These are phyloP conservation scores for Ophiostoma angusticollis DNA, from an alignment of 2,329 filamentous ascomycete species.

Conservation along the genomic window DNA sequence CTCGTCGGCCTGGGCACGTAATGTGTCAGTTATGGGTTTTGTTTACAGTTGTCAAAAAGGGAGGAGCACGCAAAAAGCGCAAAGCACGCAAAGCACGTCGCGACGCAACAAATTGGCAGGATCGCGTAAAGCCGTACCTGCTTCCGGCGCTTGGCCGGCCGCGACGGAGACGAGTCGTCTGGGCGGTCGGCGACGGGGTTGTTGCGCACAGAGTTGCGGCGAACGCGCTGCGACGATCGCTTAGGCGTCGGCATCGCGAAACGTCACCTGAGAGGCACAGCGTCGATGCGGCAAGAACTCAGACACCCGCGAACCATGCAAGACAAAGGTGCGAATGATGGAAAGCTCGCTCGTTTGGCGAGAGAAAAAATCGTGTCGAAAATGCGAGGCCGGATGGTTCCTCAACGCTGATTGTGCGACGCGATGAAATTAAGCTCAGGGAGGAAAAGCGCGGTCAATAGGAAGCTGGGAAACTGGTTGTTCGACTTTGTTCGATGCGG, in stretches of 20 bases:
- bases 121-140: conserved; percentile 29
- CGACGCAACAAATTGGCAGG: neutral
- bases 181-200: conserved; percentile 18
- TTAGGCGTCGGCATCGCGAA: conserved; percentile 20
- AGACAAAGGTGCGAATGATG: neutral
- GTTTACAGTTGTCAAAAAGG: no score
- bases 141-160: conserved; percentile 52
- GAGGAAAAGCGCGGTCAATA: no score
- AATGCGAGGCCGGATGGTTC: neutral
- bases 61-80: conserved; percentile 3
- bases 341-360: neutral
- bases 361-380: neutral
- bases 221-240: conserved; percentile 21
- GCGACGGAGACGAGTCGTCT: conserved; percentile 44
- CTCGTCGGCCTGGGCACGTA: conserved; percentile 25
- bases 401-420: no score
- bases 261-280: neutral
- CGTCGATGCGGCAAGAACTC: conserved; percentile 1
- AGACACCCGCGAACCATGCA: conserved; percentile 5
- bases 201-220: conserved; percentile 20
- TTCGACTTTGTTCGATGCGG: no score
- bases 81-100: neutral
- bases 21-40: no score
- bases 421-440: no score
- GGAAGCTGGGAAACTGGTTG: no score